Conservation (phyloP, 352 stramenopile genomes). For the Pythium chondricola region DNA sequence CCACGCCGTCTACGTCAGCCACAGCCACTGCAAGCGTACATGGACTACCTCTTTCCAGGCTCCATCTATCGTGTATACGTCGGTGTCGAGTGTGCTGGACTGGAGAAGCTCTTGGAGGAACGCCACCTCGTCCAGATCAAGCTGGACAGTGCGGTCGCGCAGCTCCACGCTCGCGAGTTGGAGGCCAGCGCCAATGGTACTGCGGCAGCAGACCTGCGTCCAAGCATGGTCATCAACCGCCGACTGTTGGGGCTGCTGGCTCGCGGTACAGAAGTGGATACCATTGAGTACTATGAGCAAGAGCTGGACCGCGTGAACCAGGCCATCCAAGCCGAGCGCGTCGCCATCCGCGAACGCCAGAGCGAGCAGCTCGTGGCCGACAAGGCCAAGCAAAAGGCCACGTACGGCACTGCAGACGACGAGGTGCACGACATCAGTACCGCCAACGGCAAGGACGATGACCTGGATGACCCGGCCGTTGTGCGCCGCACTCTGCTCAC, state of each 20-base stretch:
- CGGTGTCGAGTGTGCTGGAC: conserved; percentile 49
- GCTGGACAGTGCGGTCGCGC: conserved; percentile 41
- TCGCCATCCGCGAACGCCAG: conserved; percentile 45
- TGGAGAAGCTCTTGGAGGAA: conserved; percentile 53
- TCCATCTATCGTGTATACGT: conserved; percentile 66
- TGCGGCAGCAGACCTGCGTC: conserved; percentile 25
- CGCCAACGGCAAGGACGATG: conserved; percentile 11
- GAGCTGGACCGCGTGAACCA: conserved; percentile 42
- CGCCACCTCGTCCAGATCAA: conserved; percentile 41
- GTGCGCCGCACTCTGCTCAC: not conserved
- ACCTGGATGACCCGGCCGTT: not conserved
- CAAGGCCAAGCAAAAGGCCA: not conserved
- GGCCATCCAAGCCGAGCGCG: conserved; percentile 38
- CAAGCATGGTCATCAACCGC: conserved; percentile 29
- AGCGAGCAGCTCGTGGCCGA: conserved; percentile 16
- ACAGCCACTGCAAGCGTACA: conserved; percentile 56
- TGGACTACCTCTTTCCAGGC: conserved; percentile 61
- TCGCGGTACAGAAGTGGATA: conserved; percentile 41
- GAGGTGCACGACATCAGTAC: conserved; percentile 3
- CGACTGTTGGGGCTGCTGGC: conserved; percentile 44
- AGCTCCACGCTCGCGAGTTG: conserved; percentile 26
- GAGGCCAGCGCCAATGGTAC: conserved; percentile 10
- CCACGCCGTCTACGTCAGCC: conserved; percentile 41
- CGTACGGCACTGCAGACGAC: conserved; percentile 9
- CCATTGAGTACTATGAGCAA: conserved; percentile 49